Evolutionary conservation across 192 early-diverging fungal species (phyloP).

Genomic region (Dispira simplex): DNA sequence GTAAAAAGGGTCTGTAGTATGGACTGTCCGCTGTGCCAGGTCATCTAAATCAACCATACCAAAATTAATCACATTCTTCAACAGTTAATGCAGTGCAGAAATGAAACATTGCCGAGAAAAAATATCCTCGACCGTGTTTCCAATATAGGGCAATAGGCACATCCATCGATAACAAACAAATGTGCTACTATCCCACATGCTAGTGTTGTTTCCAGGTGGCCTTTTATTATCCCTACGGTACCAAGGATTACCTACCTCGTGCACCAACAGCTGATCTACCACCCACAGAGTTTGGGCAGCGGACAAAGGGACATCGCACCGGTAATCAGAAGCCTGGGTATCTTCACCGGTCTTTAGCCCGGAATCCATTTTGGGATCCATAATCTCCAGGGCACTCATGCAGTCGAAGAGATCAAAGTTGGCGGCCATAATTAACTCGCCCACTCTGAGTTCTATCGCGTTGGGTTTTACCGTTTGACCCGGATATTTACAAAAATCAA

Average conservation of each 20-base stretch:
- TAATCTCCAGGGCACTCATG: constrained; percentile 12
- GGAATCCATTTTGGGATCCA: constrained; percentile 12
- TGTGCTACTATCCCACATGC: too few relatives aligned
- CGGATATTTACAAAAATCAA: background rate
- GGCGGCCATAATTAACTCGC: constrained; percentile 1
- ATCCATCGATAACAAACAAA: too few relatives aligned
- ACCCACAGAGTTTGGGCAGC: background rate
- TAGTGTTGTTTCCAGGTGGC: too few relatives aligned
- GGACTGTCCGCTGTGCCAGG: constrained; percentile 6
- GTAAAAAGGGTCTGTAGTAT: background rate
- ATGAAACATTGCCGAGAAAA: too few relatives aligned
- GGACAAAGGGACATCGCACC: background rate
- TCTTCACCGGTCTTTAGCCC: background rate
- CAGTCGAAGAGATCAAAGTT: constrained; percentile 9
- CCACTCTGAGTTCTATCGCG: background rate
- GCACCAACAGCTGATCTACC: background rate
- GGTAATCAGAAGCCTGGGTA: background rate
- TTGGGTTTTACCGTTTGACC: background rate
- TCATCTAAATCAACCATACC: background rate
- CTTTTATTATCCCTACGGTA: too few relatives aligned
- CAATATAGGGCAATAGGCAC: too few relatives aligned
- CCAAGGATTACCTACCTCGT: background rate
- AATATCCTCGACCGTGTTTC: too few relatives aligned
- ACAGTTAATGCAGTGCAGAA: background rate
- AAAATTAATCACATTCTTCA: background rate